Evolutionary conservation across 768 basidiomycete species (phyloP), one percentile per base, ranked within the genome.

Genomic region (Lactifluus pinguis): DNA sequence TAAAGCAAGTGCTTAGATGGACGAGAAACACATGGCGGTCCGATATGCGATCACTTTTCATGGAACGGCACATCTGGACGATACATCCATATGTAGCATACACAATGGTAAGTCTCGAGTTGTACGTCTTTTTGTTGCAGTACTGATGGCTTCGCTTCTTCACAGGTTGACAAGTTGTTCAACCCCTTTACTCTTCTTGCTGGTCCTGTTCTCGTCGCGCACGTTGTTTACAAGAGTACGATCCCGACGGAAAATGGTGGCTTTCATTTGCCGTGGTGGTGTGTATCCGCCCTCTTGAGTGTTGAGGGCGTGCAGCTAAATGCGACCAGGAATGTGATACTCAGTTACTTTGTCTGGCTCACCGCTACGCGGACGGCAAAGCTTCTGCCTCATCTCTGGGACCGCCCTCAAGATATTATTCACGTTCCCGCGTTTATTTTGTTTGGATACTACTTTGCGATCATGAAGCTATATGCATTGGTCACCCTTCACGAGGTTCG

Each of bases 21-120:
- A 95, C 92, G 15, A 76, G 93, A 63, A 95, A 95, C 76, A 95
- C 92, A 3, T 95, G 94, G 92, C 77, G 93, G 54, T 89, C 87
- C 2, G 93, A 95, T 78, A 69, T 95, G 65, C 79, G 94, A 55
- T 89, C 87, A 67, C 76, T 95, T 58, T 95, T 95, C 72, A 94
- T 82, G 77, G 92, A 95, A 69, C 73, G 93, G 57, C 74, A 91
- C 71, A 79, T 95, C 53, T 95, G 92, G 92, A 90, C 88, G 2
- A 70, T 83, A 47, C 90, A 94, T 76, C 93, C 93, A 39, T 78
- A 92, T 72, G 89, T 79, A 36, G 78, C 92, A 4, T 79, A 89
- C 73, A 93, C 92, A 3, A 95, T 95, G 93, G 89, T 93, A 62
- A 63, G 29, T 7, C 3, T 39, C 19, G 41, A 5, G 80, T 14